Evolutionary conservation across 1,139 yeast species (phyloP), one percentile per base, ranked within the genome.

Genomic region (Candida sanyaensis): DNA sequence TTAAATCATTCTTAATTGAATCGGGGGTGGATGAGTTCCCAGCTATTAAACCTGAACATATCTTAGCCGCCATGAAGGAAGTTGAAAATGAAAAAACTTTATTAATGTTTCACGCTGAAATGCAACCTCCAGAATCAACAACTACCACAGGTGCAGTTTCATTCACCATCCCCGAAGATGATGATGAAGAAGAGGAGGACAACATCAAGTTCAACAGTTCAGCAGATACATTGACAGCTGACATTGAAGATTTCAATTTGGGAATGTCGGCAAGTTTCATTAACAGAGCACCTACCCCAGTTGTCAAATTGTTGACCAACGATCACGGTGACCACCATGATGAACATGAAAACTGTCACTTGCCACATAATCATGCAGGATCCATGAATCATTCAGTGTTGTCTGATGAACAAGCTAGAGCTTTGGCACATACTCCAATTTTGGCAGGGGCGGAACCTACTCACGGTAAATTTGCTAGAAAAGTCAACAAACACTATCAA

Each of bases 21-120:
- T 84, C 93, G 46, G 97, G 97, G 26, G 97, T 91, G 8, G 96
- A 88, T 50, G 98, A 92, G 65, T 92, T 92, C 66, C 97, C 97
- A 1, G 88, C 87, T 47, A 86, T 92, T 41, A 77, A 76, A 41
- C 77, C 84, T 7, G 62, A 64, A 5, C 84, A 88, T 58, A 86
- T 91, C 46, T 69, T 77, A 43, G 64, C 71, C 42, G 97, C 96
- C 5, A 78, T 91, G 79, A 65, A 75, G 40, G 70, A 65, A 12
- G 85, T 90, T 2, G 71, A 82, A 49, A 86, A 80, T 17, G 68
- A 78, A 46, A 78, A 82, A 29, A 87, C 97, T 0, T 67, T 89
- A 59, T 75, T 90, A 57, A 85, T 92, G 96, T 91, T 91, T 72
- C 98, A 91, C 61, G 97, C 97, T 2, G 97, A 91, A 64, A 83